Percentiles rank a stretch among this genome's conserved stretches.
These are phyloP conservation scores for Solanum virginianum DNA, from an alignment of 257 asterid genomes.

Conservation along the genomic window DNA sequence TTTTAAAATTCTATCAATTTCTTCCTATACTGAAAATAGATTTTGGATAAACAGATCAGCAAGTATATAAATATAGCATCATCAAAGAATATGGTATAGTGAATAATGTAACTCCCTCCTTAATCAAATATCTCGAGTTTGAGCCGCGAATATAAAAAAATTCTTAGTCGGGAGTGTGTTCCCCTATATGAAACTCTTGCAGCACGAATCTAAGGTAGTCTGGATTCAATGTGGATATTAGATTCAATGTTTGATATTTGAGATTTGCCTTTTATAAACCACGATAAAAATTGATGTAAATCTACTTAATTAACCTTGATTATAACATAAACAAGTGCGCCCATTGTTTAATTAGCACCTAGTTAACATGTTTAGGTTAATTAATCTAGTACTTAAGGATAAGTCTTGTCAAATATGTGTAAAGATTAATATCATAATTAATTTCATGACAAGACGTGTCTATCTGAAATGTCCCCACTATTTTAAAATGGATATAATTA, in stretches of 20 bases:
- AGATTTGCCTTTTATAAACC: no score
- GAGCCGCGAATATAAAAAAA: no score
- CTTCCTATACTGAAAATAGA: constrained; percentile 66
- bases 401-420: not conserved
- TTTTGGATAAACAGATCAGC: not conserved
- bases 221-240: no score
- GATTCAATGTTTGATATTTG: no score
- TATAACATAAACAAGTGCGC: not conserved
- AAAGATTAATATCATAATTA: not conserved
- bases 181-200: no score
- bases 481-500: not conserved
- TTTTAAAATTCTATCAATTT: constrained; percentile 58
- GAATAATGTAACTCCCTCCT: no score
- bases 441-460: not conserved
- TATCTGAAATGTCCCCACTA: not conserved
- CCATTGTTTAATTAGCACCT: not conserved
- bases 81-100: no score
- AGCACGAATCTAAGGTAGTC: no score
- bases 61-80: not conserved
- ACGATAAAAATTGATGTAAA: not conserved
- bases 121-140: no score
- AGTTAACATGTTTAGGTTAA: not conserved
- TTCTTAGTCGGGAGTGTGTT: no score
- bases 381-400: not conserved
- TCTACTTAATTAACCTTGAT: not conserved